A percentile compares a stretch with the other conserved stretches of the same genome.
Evolutionary conservation across 768 basidiomycete species (phyloP).

Genomic region (Suillus cothurnatus): DNA sequence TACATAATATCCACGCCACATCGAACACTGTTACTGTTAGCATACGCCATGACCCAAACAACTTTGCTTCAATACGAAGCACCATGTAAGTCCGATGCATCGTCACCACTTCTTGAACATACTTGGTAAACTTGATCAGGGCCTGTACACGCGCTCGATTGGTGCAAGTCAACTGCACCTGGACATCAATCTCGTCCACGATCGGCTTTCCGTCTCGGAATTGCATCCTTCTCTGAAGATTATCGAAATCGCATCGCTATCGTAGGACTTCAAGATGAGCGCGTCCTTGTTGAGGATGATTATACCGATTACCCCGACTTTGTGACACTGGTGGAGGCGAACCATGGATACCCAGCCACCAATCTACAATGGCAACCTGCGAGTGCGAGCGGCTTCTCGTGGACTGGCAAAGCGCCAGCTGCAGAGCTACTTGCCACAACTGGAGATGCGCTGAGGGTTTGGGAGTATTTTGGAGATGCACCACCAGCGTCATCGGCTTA

Average conservation of each 20-base stretch:
- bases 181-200: conserved; percentile 73
- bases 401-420: conserved; percentile 66
- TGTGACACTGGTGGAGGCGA: conserved; percentile 78
- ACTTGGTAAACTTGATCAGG: conserved; percentile 46
- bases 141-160: conserved; percentile 85
- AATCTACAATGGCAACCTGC: conserved; percentile 92
- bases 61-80: conserved; percentile 82
- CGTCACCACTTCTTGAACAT: conserved; percentile 8
- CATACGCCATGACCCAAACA: conserved; percentile 60
- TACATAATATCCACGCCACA: conserved; percentile 23
- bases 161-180: conserved; percentile 81
- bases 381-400: conserved; percentile 58
- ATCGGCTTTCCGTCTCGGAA: conserved; percentile 80
- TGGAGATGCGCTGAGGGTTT: conserved; percentile 90
- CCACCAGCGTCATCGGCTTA: conserved; percentile 59
- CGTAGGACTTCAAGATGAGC: conserved; percentile 80
- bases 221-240: conserved; percentile 86
- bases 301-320: conserved; percentile 86
- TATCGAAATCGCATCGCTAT: conserved; percentile 81
- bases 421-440: conserved; percentile 92
- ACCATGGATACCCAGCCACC: conserved; percentile 92
- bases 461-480: conserved; percentile 81
- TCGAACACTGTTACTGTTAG: conserved; percentile 11
- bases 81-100: conserved; percentile 59
- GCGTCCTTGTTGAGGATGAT: conserved; percentile 85